Evolutionary conservation across 441 rosid genomes (phyloP), one percentile per base, ranked within the genome.

Genomic region (Syzygium malaccense): DNA sequence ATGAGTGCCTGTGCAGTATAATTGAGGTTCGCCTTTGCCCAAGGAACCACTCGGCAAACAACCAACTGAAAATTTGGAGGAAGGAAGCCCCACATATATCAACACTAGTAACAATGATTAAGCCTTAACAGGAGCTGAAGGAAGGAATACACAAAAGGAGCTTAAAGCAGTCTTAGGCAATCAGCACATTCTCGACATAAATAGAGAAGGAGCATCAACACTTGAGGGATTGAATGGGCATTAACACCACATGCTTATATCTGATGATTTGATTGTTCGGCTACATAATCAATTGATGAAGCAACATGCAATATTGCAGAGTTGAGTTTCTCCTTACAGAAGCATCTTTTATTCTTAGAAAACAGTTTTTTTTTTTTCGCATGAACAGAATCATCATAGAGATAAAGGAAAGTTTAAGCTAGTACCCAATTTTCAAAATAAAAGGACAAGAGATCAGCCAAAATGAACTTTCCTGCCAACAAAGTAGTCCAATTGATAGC

Each of bases 11-110:
- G 99, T 87, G 95, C 99, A 87, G 96, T 94, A 91, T 96, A 93
- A 91, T 96, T 96, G 66, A 96, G 95, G 93, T 96, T 96, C 23
- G 96, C 95, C 91, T 96, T 96, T 18, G 98, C 99, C 98, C 98
- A 95, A 30, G 98, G 99, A 88, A 95, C 64, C 90, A 86, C 14
- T 45, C 97, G 97, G 92, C 92, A 94, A 45, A 92, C 95, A 85
- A 84, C 88, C 89, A 96, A 55, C 97, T 96, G 94, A 90, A n/a
- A 68, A 89, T 49, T 30, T 58, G 60, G 80, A 48, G 48, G 32
- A 25, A 64, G 78, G 25, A 57, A 51, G 85, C 55, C 60, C 13
- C 86, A 20, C 19, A 18, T 86, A 55, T 60, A 37, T 71, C 51
- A 71, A 71, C 51, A 71, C 51, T 37, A 6, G 28, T 71, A 6